Conservation (phyloP, 108 stramenopile genomes). For the Aureococcus anophagefferens region DNA sequence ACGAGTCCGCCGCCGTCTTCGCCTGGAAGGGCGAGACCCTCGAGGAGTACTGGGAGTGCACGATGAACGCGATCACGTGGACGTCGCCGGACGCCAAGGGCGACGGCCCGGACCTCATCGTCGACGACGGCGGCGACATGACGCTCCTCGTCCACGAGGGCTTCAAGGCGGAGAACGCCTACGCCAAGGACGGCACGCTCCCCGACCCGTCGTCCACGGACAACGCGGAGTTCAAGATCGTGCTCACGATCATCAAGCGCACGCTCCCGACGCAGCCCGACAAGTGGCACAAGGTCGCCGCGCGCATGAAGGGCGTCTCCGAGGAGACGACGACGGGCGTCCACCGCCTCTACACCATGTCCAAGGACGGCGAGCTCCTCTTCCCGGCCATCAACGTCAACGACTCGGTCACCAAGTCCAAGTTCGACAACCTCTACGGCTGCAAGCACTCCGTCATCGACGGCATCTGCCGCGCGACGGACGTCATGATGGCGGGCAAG, state of each 20-base stretch:
- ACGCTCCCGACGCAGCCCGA: conserved; percentile 83
- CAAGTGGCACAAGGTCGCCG: conserved; percentile 96
- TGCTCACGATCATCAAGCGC: conserved; percentile 91
- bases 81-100: conserved; percentile 95
- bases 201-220: conserved; percentile 92
- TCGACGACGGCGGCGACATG: conserved; percentile 99
- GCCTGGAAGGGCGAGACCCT: conserved; percentile 99
- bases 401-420: conserved; percentile 99
- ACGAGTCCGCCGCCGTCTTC: conserved; percentile 93
- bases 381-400: conserved; percentile 99
- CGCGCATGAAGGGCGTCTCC: conserved; percentile 87
- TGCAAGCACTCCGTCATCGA: conserved; percentile 99
- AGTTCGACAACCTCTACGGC: conserved; percentile 99
- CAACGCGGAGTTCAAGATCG: conserved; percentile 99
- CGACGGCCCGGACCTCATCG: conserved; percentile 92
- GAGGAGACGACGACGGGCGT: conserved; percentile 99
- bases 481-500: conserved; percentile 99
- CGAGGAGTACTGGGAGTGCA: conserved; percentile 99
- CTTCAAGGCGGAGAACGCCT: conserved; percentile 93
- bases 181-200: conserved; percentile 89
- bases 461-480: conserved; percentile 99
- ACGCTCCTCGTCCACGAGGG: conserved; percentile 99
- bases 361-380: conserved; percentile 87
- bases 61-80: conserved; percentile 91
- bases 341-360: conserved; percentile 98